Evolutionary conservation across 768 basidiomycete genomes (phyloP), one percentile per base, ranked within the genome.

Genomic region (Leccinum arenicola): DNA sequence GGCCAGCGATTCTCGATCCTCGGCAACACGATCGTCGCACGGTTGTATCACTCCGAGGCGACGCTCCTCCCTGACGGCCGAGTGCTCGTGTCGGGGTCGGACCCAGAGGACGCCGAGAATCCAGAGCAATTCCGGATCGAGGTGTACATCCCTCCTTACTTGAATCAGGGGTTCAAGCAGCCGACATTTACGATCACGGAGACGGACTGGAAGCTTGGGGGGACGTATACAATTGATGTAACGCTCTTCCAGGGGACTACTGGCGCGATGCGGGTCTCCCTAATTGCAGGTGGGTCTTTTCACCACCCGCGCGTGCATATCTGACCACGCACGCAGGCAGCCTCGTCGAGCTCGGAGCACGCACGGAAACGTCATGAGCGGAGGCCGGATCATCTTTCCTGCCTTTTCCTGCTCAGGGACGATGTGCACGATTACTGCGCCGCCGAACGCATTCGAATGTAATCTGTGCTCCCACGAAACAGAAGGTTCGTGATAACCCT

Each of bases 61-160:
- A 84, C 82, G 25, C 81, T 92, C 11, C 80, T 92, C 23, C 86
- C 86, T 0, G 90, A 91, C 62, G 91, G 85, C 4, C 84, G 88
- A 5, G 81, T 92, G 29, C 74, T 92, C 51, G 78, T 93, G 43
- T 88, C 90, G 10, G 91, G 90, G 1, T 90, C 88, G 10, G 90
- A 89, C 64, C 88, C 87, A 7, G 75, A 88, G 68, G 25, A 27
- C 25, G 1, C 6, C 25, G 1, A 27, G 25, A 27, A 27, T 27
- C 25, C 25, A 85, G 86, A 94, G 62, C 91, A 95, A 68, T 87
- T 91, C 73, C 82, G 93, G 12, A 82, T 81, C 62, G 80, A 89
- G 70, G 85, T 88, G 27, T 97, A 96, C 75, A 82, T 90, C 65
- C 96, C 96, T 6, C 91, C 90, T 15, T 98, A 96, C 73, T 81